Conservation (phyloP, 768 basidiomycete genomes). For the Hemileccinum impolitum region DNA sequence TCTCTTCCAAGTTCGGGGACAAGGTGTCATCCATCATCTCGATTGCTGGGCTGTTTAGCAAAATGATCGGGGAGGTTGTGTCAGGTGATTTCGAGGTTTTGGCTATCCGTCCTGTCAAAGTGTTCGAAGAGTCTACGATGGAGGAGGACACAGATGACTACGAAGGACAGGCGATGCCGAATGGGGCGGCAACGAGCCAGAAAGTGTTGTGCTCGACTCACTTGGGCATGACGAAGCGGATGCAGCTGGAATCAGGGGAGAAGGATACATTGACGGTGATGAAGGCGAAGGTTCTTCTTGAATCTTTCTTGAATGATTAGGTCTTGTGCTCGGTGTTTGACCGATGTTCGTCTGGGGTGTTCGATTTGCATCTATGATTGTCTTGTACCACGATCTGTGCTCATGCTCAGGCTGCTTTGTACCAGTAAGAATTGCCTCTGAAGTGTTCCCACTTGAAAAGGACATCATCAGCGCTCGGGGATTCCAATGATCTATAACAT, state of each 20-base stretch:
- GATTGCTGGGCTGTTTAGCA: neutral
- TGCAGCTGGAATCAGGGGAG: neutral
- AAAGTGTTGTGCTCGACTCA: slow-evolving; percentile 2
- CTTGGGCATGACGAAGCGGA: neutral
- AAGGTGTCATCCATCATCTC: neutral
- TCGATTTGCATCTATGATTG: too few species aligned
- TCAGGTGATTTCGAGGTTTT: slow-evolving; percentile 10
- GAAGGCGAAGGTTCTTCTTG: slow-evolving; percentile 1
- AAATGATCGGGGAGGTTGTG: slow-evolving; percentile 6
- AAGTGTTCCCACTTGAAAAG: too few species aligned
- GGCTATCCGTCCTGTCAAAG: neutral
- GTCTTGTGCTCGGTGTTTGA: too few species aligned
- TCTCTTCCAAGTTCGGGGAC: neutral
- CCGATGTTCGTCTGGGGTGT: too few species aligned
- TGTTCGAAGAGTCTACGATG: neutral
- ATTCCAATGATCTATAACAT: too few species aligned
- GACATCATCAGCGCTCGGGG: too few species aligned
- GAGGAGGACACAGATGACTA: neutral
- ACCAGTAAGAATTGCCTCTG: too few species aligned
- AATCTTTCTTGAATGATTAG: neutral
- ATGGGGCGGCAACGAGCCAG: neutral
- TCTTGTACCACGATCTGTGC: too few species aligned
- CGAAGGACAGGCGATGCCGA: neutral
- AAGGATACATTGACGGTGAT: neutral
- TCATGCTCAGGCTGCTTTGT: too few species aligned